phyloP scores from a whole-genome alignment of 163 green algal species.

The Scenedesmus sp. region DNA sequence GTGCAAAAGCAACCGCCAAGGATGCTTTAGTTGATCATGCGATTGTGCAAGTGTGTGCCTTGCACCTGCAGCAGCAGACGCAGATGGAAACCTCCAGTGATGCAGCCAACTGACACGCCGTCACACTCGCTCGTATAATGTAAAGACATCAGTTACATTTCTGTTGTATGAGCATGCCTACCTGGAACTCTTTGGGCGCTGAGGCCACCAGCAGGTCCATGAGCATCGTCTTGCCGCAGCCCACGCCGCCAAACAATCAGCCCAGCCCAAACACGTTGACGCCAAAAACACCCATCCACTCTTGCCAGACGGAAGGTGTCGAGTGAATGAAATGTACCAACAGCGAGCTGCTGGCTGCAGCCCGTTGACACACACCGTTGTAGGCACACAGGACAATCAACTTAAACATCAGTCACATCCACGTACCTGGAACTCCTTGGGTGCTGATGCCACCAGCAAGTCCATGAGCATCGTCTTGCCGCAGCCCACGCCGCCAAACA shows the following conservation, averaged over 20 bases:
- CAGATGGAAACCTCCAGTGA: no score
- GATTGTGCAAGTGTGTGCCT: no score
- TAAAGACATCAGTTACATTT: no score
- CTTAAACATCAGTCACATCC: not conserved
- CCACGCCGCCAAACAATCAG: slow-evolving; percentile 83
- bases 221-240: slow-evolving; percentile 87
- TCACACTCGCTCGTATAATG: no score
- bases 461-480: slow-evolving; percentile 95
- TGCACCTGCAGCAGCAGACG: not conserved
- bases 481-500: slow-evolving; percentile 86
- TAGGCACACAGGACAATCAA: no score
- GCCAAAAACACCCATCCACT: no score
- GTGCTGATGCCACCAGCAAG: slow-evolving; percentile 80
- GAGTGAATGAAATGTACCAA: not conserved
- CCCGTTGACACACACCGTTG: not conserved
- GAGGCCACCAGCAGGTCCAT: slow-evolving; percentile 89
- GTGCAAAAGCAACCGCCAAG: no score
- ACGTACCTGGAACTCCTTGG: slow-evolving; percentile 75
- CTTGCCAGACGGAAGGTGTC: no score
- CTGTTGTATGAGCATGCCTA: slow-evolving; percentile 17
- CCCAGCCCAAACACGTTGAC: not conserved
- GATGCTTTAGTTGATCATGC: no score
- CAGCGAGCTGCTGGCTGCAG: not conserved
- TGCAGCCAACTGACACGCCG: no score
- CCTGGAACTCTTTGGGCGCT: slow-evolving; percentile 73